Conservation (phyloP, 177 flowering plant genomes). For the Vitis hybrid region DNA sequence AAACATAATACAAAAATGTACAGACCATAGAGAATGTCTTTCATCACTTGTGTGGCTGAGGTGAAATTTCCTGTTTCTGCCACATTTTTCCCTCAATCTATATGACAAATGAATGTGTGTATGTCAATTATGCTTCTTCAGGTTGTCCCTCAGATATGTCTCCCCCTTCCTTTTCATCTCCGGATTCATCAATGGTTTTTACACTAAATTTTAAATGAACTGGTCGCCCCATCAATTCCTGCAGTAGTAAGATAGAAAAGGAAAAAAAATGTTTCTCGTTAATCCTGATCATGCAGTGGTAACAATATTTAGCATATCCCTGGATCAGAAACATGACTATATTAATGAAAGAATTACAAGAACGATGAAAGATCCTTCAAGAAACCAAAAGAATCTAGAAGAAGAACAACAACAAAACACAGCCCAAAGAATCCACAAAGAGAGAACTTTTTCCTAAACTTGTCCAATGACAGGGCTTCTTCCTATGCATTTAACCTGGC, state of each 20-base stretch:
- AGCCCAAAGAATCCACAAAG: no score
- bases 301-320: no score
- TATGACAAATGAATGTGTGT: not conserved
- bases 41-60: not conserved
- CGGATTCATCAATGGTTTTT: slow-evolving; percentile 36
- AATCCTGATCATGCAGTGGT: no score
- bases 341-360: no score
- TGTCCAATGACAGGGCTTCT: no score
- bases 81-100: not conserved
- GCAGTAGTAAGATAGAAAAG: slow-evolving; percentile 11
- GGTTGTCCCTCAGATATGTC: slow-evolving; percentile 20
- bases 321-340: no score
- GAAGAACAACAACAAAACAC: no score
- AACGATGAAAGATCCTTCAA: no score
- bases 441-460: no score
- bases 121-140: slow-evolving; percentile 29
- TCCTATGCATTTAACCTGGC: no score
- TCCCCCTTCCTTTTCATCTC: slow-evolving; percentile 24
- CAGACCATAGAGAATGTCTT: slow-evolving; percentile 6
- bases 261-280: no score
- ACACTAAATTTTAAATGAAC: slow-evolving; percentile 57
- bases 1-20: slow-evolving; percentile 6
- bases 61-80: not conserved
- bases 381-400: no score
- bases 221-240: slow-evolving; percentile 84